Evolutionary conservation across 495 filamentous ascomycete species (phyloP).

Genomic region (Umbilicaria muhlenbergii): DNA sequence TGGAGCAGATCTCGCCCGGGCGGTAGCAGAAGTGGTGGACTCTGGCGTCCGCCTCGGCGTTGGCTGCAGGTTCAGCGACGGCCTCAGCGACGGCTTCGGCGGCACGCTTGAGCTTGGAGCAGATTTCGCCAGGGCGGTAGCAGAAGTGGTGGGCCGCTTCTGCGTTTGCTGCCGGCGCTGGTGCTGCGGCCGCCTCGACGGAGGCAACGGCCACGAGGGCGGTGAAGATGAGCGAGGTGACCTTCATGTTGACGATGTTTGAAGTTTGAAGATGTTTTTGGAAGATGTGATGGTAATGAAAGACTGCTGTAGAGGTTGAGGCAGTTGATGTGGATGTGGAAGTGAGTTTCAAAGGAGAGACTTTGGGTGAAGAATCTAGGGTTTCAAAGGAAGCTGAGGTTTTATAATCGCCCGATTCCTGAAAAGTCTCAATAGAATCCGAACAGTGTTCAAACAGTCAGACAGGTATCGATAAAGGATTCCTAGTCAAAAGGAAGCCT

Average conservation of each 20-base stretch:
- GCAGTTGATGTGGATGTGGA: slow-evolving; percentile 3
- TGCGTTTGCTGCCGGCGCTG: not conserved
- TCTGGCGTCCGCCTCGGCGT: slow-evolving; percentile 3
- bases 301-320: slow-evolving; percentile 2
- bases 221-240: slow-evolving; percentile 21
- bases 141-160: slow-evolving; percentile 21
- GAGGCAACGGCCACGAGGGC: slow-evolving; percentile 24
- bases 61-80: slow-evolving; percentile 20
- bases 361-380: not conserved
- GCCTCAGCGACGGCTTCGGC: slow-evolving; percentile 34
- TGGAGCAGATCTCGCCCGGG: slow-evolving; percentile 29
- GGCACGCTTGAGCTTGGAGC: slow-evolving; percentile 30
- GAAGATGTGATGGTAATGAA: not conserved
- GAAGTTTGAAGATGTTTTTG: slow-evolving; percentile 2
- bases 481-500: not conserved
- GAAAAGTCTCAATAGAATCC: not conserved
- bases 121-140: slow-evolving; percentile 5
- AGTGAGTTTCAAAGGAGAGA: not conserved
- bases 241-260: slow-evolving; percentile 29
- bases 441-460: not conserved
- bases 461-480: slow-evolving; percentile 4
- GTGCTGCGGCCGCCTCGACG: slow-evolving; percentile 19
- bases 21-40: slow-evolving; percentile 16
- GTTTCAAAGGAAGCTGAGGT: no score
- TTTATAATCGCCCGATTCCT: not conserved